A percentile compares a stretch with the other conserved stretches of the same genome.
phyloP scores from a whole-genome alignment of 179 eudicot genomes.

The Amaranthus tricolor region DNA sequence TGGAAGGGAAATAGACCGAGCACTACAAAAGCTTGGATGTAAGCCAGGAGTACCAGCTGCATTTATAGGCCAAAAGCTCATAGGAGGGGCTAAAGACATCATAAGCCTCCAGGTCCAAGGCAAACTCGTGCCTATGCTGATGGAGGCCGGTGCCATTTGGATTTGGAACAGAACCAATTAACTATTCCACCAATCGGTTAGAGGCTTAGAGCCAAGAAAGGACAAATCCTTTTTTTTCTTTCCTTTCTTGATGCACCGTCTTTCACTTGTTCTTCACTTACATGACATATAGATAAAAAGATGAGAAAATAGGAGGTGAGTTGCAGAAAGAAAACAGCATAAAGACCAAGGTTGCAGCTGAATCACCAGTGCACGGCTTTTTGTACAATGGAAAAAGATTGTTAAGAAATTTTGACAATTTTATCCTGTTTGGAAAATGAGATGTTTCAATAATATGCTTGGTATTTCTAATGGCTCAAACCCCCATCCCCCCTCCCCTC shows the following conservation, averaged over 20 bases:
- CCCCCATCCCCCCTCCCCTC: not conserved
- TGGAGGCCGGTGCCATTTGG: slow-evolving; percentile 45
- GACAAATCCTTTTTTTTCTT: slow-evolving; percentile 3
- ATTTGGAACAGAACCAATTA: slow-evolving; percentile 36
- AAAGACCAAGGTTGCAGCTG: slow-evolving; percentile 6
- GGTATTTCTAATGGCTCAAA: not conserved
- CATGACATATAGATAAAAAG: slow-evolving; percentile 10
- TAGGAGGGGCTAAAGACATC: slow-evolving; percentile 41
- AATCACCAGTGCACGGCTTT: slow-evolving; percentile 22
- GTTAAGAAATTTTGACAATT: slow-evolving; percentile 14
- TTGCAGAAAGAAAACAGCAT: slow-evolving; percentile 1
- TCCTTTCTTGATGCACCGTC: slow-evolving; percentile 8
- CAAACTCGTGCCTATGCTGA: slow-evolving; percentile 39
- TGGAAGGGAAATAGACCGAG: slow-evolving; percentile 37
- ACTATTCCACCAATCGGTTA: slow-evolving; percentile 3
- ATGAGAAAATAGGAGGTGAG: not conserved
- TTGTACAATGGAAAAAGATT: slow-evolving; percentile 14
- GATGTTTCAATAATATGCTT: not conserved
- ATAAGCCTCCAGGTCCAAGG: slow-evolving; percentile 44
- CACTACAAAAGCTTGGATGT: slow-evolving; percentile 38
- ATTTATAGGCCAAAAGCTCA: slow-evolving; percentile 39
- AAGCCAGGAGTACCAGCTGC: slow-evolving; percentile 37
- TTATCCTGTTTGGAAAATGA: slow-evolving; percentile 12
- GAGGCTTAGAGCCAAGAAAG: slow-evolving; percentile 14
- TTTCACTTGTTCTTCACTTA: slow-evolving; percentile 12